Percentiles rank a stretch among this genome's conserved stretches.
These are phyloP conservation scores for Colletotrichum sp. DNA, from an alignment of 2,329 filamentous ascomycete genomes.

Conservation along the genomic window DNA sequence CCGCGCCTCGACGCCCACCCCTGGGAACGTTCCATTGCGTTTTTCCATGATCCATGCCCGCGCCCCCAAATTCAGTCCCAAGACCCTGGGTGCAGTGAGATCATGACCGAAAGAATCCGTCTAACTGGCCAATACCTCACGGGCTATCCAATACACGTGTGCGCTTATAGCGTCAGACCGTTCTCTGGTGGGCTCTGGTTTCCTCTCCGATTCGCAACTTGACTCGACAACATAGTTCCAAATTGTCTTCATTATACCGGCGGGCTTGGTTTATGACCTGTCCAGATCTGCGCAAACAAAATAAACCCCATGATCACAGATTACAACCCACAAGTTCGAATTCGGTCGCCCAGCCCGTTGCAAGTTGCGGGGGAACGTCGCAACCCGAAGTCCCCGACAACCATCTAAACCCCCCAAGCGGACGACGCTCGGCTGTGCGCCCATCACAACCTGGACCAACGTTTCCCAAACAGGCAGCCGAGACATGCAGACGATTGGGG, in stretches of 20 bases:
- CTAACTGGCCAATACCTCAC: not conserved
- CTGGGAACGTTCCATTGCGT: not conserved
- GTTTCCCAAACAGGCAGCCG: not conserved
- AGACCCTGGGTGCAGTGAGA: not conserved
- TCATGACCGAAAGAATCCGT: not conserved
- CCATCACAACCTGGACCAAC: not conserved
- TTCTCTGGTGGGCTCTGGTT: not conserved
- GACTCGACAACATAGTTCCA: not conserved
- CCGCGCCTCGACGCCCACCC: not conserved
- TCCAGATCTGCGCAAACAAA: not conserved
- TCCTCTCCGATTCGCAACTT: not conserved
- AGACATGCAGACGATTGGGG: not conserved
- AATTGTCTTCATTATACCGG: not conserved
- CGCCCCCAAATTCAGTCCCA: not conserved
- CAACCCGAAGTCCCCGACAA: not conserved
- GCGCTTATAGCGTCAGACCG: not conserved
- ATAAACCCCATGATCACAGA: not conserved
- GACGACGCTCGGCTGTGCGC: not conserved
- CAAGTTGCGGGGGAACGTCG: slow-evolving; percentile 1
- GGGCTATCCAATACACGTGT: not conserved
- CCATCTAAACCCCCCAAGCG: not conserved
- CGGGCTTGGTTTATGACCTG: not conserved
- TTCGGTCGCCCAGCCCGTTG: not conserved
- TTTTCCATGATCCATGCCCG: not conserved
- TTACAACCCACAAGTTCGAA: not conserved